These are phyloP conservation scores for Lactarius sanguifluus DNA, from an alignment of 768 basidiomycete genomes.

Conservation along the genomic window DNA sequence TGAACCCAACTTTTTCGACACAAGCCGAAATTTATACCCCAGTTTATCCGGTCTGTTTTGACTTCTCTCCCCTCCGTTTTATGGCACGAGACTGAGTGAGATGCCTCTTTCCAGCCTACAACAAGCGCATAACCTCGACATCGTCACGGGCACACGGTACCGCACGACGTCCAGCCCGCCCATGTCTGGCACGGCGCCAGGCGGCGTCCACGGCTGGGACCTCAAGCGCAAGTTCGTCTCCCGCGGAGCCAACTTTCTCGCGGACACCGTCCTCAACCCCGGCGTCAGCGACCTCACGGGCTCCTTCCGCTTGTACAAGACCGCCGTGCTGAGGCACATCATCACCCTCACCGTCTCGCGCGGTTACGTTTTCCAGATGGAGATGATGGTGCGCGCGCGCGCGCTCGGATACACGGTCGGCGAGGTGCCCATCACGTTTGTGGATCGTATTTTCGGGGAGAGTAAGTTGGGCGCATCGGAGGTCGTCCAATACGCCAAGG, in stretches of 20 bases:
- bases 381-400: constrained; percentile 92
- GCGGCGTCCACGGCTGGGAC: constrained; percentile 93
- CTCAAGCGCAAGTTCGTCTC: constrained; percentile 85
- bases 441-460: constrained; percentile 91
- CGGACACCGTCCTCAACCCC: constrained; percentile 79
- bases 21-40: constrained; percentile 92
- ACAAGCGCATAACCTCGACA: constrained; percentile 83
- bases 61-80: background rate
- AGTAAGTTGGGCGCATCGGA: constrained; percentile 90
- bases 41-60: constrained; percentile 71
- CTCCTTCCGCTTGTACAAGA: constrained; percentile 81
- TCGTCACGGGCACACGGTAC: constrained; percentile 92
- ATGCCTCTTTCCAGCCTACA: constrained; percentile 57
- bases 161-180: constrained; percentile 58
- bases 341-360: constrained; percentile 83
- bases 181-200: constrained; percentile 60
- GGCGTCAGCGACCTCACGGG: constrained; percentile 91
- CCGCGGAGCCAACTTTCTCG: constrained; percentile 87
- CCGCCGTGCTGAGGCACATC: constrained; percentile 74
- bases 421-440: constrained; percentile 92
- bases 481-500: constrained; percentile 82
- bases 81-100: constrained; percentile 2
- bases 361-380: constrained; percentile 98
- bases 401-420: constrained; percentile 83
- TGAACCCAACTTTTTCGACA: background rate